A percentile compares a stretch with the other conserved stretches of the same genome.
These are phyloP conservation scores for Cercospora sesami DNA, from an alignment of 2,329 filamentous ascomycete genomes.

Conservation along the genomic window DNA sequence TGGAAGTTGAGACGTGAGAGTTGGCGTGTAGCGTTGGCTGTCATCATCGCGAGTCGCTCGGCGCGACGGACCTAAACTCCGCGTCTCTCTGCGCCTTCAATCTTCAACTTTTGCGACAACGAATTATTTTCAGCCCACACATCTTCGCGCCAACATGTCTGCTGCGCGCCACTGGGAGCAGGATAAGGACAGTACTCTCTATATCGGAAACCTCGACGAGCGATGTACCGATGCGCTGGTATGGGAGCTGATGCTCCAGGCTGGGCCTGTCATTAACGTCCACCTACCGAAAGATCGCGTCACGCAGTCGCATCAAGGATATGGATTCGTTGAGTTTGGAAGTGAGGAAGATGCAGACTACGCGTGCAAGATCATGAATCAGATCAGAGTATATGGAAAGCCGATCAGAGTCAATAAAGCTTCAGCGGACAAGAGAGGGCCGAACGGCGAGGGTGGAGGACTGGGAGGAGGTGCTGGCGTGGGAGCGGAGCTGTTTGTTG, in stretches of 20 bases:
- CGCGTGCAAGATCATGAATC: slow-evolving; percentile 94
- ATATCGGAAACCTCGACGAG: slow-evolving; percentile 98
- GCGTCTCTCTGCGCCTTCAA: not conserved
- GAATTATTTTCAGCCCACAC: not conserved
- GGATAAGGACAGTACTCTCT: slow-evolving; percentile 97
- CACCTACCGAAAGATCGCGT: slow-evolving; percentile 98
- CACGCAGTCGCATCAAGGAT: slow-evolving; percentile 93
- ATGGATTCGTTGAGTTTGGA: slow-evolving; percentile 98
- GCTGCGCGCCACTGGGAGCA: slow-evolving; percentile 81
- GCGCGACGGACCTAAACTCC: not conserved
- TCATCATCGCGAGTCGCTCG: not conserved
- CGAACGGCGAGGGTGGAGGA: slow-evolving; percentile 73
- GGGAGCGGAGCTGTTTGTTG: slow-evolving; percentile 93
- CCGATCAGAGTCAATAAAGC: slow-evolving; percentile 96
- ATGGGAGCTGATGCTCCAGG: slow-evolving; percentile 98
- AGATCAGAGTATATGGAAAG: slow-evolving; percentile 88
- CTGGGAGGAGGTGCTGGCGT: slow-evolving; percentile 87
- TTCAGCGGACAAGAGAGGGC: slow-evolving; percentile 89
- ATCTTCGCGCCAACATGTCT: slow-evolving; percentile 53
- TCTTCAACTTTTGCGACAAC: slow-evolving; percentile 10
- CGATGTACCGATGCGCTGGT: slow-evolving; percentile 85
- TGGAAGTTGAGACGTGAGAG: not conserved
- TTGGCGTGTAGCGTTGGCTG: not conserved
- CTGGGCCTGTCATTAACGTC: slow-evolving; percentile 94
- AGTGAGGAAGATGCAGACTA: slow-evolving; percentile 96